Percentiles rank a stretch among this genome's conserved stretches.
Conservation (phyloP, 306 rosid species). For the Dicorynia guianensis region DNA sequence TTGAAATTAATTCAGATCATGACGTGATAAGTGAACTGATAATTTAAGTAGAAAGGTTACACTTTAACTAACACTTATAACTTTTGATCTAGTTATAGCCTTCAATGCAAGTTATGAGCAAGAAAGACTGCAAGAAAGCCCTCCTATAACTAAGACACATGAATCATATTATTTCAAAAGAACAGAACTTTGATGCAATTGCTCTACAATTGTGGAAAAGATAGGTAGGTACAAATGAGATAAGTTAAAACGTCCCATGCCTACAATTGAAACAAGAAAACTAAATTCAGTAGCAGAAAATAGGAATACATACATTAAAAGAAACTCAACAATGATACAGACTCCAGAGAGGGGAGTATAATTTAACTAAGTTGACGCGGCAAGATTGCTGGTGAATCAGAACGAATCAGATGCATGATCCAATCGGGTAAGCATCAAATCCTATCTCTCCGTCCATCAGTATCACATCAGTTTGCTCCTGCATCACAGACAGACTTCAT, state of each 20-base stretch:
- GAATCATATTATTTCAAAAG: neutral
- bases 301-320: constrained; percentile 33
- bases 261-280: constrained; percentile 37
- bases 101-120: too few species aligned
- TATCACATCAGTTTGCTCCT: constrained; percentile 68
- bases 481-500: constrained; percentile 42
- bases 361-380: constrained; percentile 27
- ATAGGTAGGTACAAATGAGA: constrained; percentile 32
- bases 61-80: too few species aligned
- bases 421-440: constrained; percentile 57
- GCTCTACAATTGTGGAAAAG: constrained; percentile 35
- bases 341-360: constrained; percentile 37
- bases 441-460: constrained; percentile 67
- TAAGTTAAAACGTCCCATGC: constrained; percentile 28
- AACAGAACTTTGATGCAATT: constrained; percentile 21
- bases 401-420: constrained; percentile 67
- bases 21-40: too few species aligned
- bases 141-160: too few species aligned
- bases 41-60: too few species aligned
- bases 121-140: too few species aligned
- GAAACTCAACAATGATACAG: constrained; percentile 48
- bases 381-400: constrained; percentile 36
- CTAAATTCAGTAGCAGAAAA: constrained; percentile 33
- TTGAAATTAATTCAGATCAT: too few species aligned
- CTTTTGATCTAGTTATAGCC: too few species aligned